These are phyloP conservation scores for Liquidambar formosana DNA, from an alignment of 164 flowering plant genomes.

Conservation along the genomic window DNA sequence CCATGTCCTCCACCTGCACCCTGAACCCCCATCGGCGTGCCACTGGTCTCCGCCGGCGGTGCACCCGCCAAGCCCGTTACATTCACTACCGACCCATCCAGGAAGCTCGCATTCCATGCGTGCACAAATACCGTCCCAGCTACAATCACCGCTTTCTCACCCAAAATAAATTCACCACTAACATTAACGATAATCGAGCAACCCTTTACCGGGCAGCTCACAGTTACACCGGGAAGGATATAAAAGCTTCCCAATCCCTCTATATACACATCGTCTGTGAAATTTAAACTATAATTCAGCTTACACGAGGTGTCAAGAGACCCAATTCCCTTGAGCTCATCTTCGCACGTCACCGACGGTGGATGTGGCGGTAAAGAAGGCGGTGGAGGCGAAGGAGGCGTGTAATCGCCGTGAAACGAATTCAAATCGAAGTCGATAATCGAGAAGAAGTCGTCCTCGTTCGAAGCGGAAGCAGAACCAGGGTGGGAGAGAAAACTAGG, in stretches of 20 bases:
- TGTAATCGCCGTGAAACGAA: constrained; percentile 50
- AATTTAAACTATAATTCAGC: constrained; percentile 42
- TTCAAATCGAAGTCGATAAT: constrained; percentile 23
- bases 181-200: constrained; percentile 56
- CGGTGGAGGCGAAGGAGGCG: constrained; percentile 71
- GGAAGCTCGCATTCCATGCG: constrained; percentile 44
- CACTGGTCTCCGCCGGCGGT: constrained; percentile 72
- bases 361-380: constrained; percentile 51
- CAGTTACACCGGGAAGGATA: constrained; percentile 48
- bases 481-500: background rate
- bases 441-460: constrained; percentile 40
- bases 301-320: constrained; percentile 56
- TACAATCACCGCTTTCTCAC: constrained; percentile 38
- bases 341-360: constrained; percentile 62
- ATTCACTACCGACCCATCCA: constrained; percentile 50
- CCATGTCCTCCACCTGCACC: constrained; percentile 96
- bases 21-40: constrained; percentile 63
- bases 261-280: constrained; percentile 51
- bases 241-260: constrained; percentile 60
- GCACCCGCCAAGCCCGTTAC: constrained; percentile 64
- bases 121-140: constrained; percentile 49
- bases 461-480: background rate
- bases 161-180: constrained; percentile 51
- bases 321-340: constrained; percentile 63
- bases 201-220: constrained; percentile 51